Conservation (phyloP, 192 early-diverging fungal species). For the Umbelopsis sp. region DNA sequence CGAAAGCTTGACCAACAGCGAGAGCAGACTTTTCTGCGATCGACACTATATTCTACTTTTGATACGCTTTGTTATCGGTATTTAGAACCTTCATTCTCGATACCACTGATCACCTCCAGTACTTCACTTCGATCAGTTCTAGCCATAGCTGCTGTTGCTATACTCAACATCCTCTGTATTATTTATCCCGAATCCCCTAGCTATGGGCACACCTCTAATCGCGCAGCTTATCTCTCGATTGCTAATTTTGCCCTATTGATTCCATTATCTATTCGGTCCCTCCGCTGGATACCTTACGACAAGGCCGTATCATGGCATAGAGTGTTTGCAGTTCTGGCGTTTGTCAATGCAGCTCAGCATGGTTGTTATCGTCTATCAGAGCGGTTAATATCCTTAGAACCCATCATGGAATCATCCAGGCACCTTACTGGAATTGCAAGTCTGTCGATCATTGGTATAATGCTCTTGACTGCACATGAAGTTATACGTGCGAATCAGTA, state of each 20-base stretch:
- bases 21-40: background rate
- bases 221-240: background rate
- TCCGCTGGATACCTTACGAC: background rate
- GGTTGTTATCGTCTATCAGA: constrained; percentile 1
- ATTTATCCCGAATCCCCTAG: background rate
- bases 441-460: background rate
- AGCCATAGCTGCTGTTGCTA: background rate
- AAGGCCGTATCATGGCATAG: constrained; percentile 4
- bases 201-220: background rate
- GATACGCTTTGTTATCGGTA: background rate
- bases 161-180: background rate
- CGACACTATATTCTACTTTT: background rate
- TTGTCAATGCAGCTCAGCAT: background rate
- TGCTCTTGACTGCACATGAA: background rate
- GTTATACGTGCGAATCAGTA: background rate
- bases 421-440: background rate
- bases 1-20: background rate
- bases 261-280: background rate
- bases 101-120: background rate
- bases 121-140: background rate
- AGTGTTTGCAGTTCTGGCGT: background rate
- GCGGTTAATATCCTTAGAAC: background rate
- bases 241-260: background rate
- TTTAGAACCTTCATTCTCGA: background rate
- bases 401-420: background rate